Percentiles rank a stretch among this genome's conserved stretches.
These are phyloP conservation scores for Tilletia horrida DNA, from an alignment of 1,284 basidiomycete genomes.

Conservation along the genomic window DNA sequence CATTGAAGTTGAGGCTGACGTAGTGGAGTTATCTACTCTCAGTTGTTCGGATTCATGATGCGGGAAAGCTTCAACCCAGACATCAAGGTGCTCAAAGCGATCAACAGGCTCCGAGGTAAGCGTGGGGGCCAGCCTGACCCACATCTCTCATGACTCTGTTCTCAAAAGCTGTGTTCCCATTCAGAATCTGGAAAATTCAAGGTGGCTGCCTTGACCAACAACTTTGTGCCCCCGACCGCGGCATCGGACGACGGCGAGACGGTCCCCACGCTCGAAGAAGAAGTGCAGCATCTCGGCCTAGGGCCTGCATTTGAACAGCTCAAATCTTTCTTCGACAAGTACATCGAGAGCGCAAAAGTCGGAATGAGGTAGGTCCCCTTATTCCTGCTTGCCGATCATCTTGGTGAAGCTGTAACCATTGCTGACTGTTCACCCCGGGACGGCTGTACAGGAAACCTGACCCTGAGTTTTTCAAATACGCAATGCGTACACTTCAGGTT, in stretches of 20 bases:
- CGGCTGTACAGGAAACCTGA: slow-evolving; percentile 54
- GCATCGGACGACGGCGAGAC: slow-evolving; percentile 19
- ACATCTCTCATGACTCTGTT: background rate
- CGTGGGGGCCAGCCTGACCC: background rate
- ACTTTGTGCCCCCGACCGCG: slow-evolving; percentile 47
- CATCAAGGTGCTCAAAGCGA: slow-evolving; percentile 43
- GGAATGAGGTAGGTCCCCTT: slow-evolving; percentile 51
- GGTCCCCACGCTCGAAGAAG: slow-evolving; percentile 32
- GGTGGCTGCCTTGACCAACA: slow-evolving; percentile 56
- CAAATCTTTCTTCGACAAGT: slow-evolving; percentile 50
- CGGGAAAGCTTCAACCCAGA: slow-evolving; percentile 41
- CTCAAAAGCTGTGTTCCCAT: background rate
- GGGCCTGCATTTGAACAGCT: slow-evolving; percentile 30
- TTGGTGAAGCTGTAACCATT: too few relatives aligned
- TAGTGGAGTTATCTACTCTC: background rate
- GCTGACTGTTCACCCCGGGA: too few relatives aligned
- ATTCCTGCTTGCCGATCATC: too few relatives aligned
- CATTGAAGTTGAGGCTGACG: background rate
- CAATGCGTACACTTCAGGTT: slow-evolving; percentile 46
- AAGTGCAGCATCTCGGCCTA: slow-evolving; percentile 42
- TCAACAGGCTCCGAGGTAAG: slow-evolving; percentile 27
- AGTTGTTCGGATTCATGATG: slow-evolving; percentile 56
- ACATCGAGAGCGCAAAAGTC: slow-evolving; percentile 54
- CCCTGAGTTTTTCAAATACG: slow-evolving; percentile 52
- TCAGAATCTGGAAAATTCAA: slow-evolving; percentile 47